Evolutionary conservation across 2,329 filamentous ascomycete genomes (phyloP).

Genomic region (Clarireedia homoeocarpa): DNA sequence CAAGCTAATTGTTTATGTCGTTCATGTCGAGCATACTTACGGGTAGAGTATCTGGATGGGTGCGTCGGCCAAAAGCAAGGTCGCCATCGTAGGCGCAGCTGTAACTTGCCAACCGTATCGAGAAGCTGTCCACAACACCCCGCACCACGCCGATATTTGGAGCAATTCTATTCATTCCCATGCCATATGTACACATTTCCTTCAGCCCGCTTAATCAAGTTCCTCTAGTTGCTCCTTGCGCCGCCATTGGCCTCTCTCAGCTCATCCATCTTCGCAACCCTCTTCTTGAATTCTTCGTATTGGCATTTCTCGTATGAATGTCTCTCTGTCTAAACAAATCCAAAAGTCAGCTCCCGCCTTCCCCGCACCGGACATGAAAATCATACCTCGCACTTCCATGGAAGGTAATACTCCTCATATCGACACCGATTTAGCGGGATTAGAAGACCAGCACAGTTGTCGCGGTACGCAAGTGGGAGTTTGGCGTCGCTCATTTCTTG

Average conservation of each 20-base stretch:
- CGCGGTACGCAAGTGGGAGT: conserved; percentile 83
- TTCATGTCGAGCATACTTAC: too few species aligned
- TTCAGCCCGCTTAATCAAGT: background rate
- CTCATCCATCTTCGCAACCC: conserved; percentile 98
- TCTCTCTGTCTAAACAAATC: conserved; percentile 66
- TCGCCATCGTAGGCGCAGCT: too few species aligned
- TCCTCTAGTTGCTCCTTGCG: conserved; percentile 68
- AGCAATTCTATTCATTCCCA: conserved; percentile 12
- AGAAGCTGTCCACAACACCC: too few species aligned
- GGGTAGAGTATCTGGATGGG: too few species aligned
- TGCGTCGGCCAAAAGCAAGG: too few species aligned
- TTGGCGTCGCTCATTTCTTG: conserved; percentile 91
- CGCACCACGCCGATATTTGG: too few species aligned
- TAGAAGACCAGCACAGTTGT: conserved; percentile 89
- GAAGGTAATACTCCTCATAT: conserved; percentile 82
- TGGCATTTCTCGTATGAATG: conserved; percentile 99
- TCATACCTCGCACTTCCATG: conserved; percentile 94
- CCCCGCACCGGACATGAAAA: background rate
- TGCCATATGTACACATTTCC: conserved; percentile 18
- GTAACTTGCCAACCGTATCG: too few species aligned
- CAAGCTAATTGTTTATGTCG: too few species aligned
- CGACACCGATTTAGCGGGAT: conserved; percentile 96
- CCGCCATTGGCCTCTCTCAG: conserved; percentile 78
- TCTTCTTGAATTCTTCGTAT: conserved; percentile 97
- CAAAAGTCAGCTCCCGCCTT: conserved; percentile 12